A percentile compares a stretch with the other conserved stretches of the same genome.
These are phyloP conservation scores for Parastagonospora nodorum DNA, from an alignment of 2,329 filamentous ascomycete species.

Conservation along the genomic window DNA sequence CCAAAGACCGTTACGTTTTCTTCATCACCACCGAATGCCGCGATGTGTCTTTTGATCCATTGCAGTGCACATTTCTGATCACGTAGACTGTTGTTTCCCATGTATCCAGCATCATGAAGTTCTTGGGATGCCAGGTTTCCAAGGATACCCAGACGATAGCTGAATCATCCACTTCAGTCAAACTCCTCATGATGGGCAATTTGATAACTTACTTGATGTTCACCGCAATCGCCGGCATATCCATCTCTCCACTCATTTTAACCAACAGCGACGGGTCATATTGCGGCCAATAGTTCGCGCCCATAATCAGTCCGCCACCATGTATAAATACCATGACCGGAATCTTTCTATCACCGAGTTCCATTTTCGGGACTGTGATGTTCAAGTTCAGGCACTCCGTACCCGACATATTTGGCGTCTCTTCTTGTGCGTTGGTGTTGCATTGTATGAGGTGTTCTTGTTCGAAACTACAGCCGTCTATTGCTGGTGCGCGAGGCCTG, in stretches of 20 bases:
- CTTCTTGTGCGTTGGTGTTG: conserved; percentile 5
- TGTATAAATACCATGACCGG: conserved; percentile 60
- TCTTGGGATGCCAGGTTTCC: conserved; percentile 52
- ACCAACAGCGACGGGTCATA: conserved; percentile 54
- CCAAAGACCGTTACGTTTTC: conserved; percentile 47
- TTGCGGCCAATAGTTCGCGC: conserved; percentile 57
- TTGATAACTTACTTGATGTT: conserved; percentile 25
- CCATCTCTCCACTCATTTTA: conserved; percentile 47
- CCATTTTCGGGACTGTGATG: conserved; percentile 49
- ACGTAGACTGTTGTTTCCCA: conserved; percentile 29
- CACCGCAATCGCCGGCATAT: conserved; percentile 50
- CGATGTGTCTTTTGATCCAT: conserved; percentile 42
- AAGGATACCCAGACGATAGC: conserved; percentile 26
- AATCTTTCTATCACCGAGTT: conserved; percentile 29
- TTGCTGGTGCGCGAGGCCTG: conserved; percentile 23
- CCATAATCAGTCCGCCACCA: conserved; percentile 55
- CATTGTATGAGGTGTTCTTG: conserved; percentile 30
- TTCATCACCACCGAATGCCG: conserved; percentile 42
- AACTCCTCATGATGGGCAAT: background rate
- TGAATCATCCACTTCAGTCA: background rate
- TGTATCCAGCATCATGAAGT: conserved; percentile 47
- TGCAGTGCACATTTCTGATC: conserved; percentile 41
- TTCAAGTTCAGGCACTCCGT: conserved; percentile 58
- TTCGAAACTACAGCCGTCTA: conserved; percentile 22
- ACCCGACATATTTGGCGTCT: conserved; percentile 46